Percentiles rank a stretch among this genome's conserved stretches.
These are phyloP conservation scores for Chimonanthus salicifolius DNA, from an alignment of 164 flowering plant genomes.

Conservation along the genomic window DNA sequence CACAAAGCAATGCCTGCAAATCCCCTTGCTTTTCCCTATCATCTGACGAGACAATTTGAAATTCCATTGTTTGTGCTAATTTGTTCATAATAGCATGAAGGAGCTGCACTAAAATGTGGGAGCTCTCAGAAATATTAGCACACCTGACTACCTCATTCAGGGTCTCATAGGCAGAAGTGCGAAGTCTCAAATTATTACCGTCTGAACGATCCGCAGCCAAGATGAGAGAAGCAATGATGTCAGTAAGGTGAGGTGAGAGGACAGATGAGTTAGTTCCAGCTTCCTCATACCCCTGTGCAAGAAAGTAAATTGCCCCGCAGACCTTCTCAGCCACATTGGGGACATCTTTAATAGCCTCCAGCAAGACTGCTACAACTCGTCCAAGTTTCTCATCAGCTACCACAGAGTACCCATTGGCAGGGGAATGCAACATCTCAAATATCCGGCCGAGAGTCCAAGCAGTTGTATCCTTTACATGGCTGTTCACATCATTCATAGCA, in stretches of 20 bases:
- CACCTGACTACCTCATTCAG: constrained; percentile 74
- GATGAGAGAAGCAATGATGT: constrained; percentile 44
- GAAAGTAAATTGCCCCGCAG: constrained; percentile 75
- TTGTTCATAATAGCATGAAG: constrained; percentile 61
- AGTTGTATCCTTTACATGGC: constrained; percentile 74
- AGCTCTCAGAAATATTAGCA: constrained; percentile 44
- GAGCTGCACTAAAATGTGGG: constrained; percentile 46
- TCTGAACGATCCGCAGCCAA: constrained; percentile 55
- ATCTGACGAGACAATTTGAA: constrained; percentile 58
- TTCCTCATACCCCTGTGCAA: constrained; percentile 73
- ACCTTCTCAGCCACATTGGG: constrained; percentile 76
- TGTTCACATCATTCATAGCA: constrained; percentile 59
- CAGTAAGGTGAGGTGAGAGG: constrained; percentile 48
- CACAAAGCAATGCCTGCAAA: constrained; percentile 74
- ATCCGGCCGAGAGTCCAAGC: constrained; percentile 81
- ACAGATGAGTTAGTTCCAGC: constrained; percentile 38
- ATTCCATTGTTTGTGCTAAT: constrained; percentile 51
- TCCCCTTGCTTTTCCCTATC: constrained; percentile 80
- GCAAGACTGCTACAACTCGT: constrained; percentile 40
- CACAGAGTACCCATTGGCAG: constrained; percentile 53
- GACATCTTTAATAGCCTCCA: constrained; percentile 60
- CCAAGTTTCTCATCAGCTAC: constrained; percentile 48
- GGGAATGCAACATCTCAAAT: constrained; percentile 64
- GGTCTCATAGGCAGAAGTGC: constrained; percentile 77
- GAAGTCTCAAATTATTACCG: constrained; percentile 54